Conservation (phyloP, 2,329 filamentous ascomycete species). For the Geosmithia flava region DNA sequence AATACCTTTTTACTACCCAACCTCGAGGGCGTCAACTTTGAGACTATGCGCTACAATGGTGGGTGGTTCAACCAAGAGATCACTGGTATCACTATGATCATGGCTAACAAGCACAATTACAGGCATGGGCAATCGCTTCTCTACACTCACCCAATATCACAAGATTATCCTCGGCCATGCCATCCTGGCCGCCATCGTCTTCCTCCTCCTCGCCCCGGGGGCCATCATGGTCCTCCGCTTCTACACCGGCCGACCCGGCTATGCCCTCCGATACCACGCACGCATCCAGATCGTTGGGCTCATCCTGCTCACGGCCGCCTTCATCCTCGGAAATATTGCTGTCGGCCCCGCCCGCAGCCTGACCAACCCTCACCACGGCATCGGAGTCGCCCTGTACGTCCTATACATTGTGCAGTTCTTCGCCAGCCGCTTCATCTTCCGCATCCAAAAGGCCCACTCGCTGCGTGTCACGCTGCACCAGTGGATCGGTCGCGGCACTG, state of each 20-base stretch:
- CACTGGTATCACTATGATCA: conserved; percentile 1
- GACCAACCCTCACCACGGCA: conserved; percentile 76
- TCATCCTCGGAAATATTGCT: conserved; percentile 66
- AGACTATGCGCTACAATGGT: conserved; percentile 80
- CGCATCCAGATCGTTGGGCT: conserved; percentile 62
- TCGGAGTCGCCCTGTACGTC: conserved; percentile 67
- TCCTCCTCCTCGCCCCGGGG: conserved; percentile 59
- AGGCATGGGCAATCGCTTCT: conserved; percentile 78
- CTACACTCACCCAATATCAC: conserved; percentile 57
- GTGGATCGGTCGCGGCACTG: conserved; percentile 70
- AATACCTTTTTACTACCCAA: conserved; percentile 72
- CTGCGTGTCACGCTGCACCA: conserved; percentile 61
- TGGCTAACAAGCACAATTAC: neutral
- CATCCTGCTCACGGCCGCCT: conserved; percentile 55
- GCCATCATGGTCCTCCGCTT: conserved; percentile 68
- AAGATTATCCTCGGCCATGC: conserved; percentile 59
- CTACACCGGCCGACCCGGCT: conserved; percentile 47
- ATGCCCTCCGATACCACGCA: conserved; percentile 57
- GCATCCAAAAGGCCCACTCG: conserved; percentile 35
- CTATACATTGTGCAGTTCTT: conserved; percentile 60
- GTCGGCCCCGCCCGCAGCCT: conserved; percentile 61
- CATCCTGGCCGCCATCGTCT: conserved; percentile 58
- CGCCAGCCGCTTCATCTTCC: conserved; percentile 51
- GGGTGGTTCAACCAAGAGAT: conserved; percentile 14
- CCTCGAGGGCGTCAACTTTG: conserved; percentile 63